A percentile compares a stretch with the other conserved stretches of the same genome.
Evolutionary conservation across 768 basidiomycete genomes (phyloP).

Genomic region (Calocybe gangraenosa): DNA sequence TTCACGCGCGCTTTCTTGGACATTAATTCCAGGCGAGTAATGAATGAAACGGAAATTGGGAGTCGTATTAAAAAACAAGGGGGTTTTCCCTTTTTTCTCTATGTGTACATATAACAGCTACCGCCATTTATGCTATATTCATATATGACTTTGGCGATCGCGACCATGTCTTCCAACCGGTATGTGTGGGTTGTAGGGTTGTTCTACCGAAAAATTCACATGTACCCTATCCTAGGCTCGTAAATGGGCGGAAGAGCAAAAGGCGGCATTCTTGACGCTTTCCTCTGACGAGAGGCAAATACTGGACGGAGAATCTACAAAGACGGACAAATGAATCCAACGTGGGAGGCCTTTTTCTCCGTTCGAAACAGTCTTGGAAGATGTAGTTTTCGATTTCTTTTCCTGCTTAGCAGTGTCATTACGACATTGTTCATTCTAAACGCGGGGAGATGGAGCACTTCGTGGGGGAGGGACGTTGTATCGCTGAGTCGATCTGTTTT

Average conservation of each 20-base stretch:
- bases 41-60: not conserved
- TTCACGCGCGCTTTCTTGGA: constrained; percentile 47
- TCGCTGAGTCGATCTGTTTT: too few relatives aligned
- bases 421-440: constrained; percentile 14
- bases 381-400: too few relatives aligned
- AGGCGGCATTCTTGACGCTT: constrained; percentile 51
- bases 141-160: constrained; percentile 65
- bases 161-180: constrained; percentile 69
- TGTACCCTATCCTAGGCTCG: constrained; percentile 36
- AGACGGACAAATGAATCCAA: too few relatives aligned
- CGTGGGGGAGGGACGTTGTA: too few relatives aligned
- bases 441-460: constrained; percentile 1
- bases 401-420: too few relatives aligned
- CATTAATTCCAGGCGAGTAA: constrained; percentile 50
- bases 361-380: too few relatives aligned
- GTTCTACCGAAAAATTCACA: not conserved
- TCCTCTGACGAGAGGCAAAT: constrained; percentile 54
- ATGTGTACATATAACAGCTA: constrained; percentile 29
- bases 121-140: constrained; percentile 55
- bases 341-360: too few relatives aligned
- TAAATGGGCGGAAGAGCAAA: constrained; percentile 50
- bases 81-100: not conserved
- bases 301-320: too few relatives aligned
- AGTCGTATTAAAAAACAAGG: not conserved
- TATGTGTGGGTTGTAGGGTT: constrained; percentile 28